Evolutionary conservation across 2,329 filamentous ascomycete species (phyloP).

Genomic region (Aspergillus alliaceus): DNA sequence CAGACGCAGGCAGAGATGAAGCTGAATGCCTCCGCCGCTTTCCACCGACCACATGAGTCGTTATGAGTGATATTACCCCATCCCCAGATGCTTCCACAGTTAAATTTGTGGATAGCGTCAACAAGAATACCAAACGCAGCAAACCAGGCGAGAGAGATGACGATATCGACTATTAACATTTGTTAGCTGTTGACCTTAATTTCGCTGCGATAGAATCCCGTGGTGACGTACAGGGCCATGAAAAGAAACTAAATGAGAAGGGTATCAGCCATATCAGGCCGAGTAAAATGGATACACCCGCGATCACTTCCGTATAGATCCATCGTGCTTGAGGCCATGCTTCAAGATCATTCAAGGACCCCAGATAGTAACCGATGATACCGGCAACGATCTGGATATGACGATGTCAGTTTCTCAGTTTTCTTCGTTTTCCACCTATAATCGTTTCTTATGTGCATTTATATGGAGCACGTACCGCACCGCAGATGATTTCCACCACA

Average conservation of each 20-base stretch:
- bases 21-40: slow-evolving; percentile 68
- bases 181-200: neutral
- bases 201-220: neutral
- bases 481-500: slow-evolving; percentile 66
- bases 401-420: neutral
- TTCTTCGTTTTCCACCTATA: neutral
- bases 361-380: slow-evolving; percentile 66
- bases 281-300: slow-evolving; percentile 68
- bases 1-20: slow-evolving; percentile 72
- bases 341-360: slow-evolving; percentile 47
- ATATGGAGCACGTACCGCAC: slow-evolving; percentile 53
- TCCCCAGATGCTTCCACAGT: slow-evolving; percentile 59
- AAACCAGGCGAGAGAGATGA: slow-evolving; percentile 71
- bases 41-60: slow-evolving; percentile 66
- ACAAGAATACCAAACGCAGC: slow-evolving; percentile 67
- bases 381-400: slow-evolving; percentile 58
- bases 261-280: slow-evolving; percentile 72
- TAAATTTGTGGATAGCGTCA: slow-evolving; percentile 52
- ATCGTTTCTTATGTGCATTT: neutral
- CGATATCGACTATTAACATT: slow-evolving; percentile 56
- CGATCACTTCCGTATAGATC: slow-evolving; percentile 74
- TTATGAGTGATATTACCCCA: slow-evolving; percentile 57
- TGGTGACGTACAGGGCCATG: slow-evolving; percentile 57
- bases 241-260: slow-evolving; percentile 64
- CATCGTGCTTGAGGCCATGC: slow-evolving; percentile 62